Conservation (phyloP, 805 yeast genomes). For the Yamadazyma paraphyllophila region DNA sequence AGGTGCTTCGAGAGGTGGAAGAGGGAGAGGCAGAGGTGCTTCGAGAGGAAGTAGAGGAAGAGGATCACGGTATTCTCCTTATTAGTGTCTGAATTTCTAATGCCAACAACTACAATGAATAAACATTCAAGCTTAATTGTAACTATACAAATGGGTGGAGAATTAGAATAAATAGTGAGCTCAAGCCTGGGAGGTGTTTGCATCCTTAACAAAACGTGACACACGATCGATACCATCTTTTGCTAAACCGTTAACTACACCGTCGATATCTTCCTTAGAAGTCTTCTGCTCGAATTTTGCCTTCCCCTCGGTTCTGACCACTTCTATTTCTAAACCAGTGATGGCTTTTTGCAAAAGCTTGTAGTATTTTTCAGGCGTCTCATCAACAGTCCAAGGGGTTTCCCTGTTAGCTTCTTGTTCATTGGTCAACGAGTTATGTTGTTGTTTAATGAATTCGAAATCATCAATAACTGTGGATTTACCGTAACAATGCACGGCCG, state of each 20-base stretch:
- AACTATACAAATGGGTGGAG: no score
- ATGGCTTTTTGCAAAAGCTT: slow-evolving; percentile 47
- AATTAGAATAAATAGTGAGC: not conserved
- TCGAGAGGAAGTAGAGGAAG: slow-evolving; percentile 17
- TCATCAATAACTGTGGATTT: slow-evolving; percentile 45
- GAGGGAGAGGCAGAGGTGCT: slow-evolving; percentile 18
- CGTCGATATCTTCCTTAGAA: slow-evolving; percentile 44
- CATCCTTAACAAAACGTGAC: slow-evolving; percentile 22
- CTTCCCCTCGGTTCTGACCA: slow-evolving; percentile 47
- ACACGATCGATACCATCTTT: slow-evolving; percentile 32
- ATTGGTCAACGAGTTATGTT: slow-evolving; percentile 43
- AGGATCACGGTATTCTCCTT: slow-evolving; percentile 20
- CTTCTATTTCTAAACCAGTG: slow-evolving; percentile 54
- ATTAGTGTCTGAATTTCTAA: slow-evolving; percentile 6
- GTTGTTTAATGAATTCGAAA: slow-evolving; percentile 43
- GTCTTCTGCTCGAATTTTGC: slow-evolving; percentile 58
- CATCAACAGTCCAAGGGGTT: slow-evolving; percentile 52
- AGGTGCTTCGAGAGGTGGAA: slow-evolving; percentile 9
- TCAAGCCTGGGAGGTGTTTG: slow-evolving; percentile 20
- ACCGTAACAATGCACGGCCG: slow-evolving; percentile 56
- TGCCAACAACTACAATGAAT: no score
- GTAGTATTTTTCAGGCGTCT: slow-evolving; percentile 53
- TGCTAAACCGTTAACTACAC: slow-evolving; percentile 49
- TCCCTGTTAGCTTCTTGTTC: slow-evolving; percentile 46
- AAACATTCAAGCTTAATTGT: no score